These are phyloP conservation scores for Tilletia walkeri DNA, from an alignment of 1,284 basidiomycete species.

Conservation along the genomic window DNA sequence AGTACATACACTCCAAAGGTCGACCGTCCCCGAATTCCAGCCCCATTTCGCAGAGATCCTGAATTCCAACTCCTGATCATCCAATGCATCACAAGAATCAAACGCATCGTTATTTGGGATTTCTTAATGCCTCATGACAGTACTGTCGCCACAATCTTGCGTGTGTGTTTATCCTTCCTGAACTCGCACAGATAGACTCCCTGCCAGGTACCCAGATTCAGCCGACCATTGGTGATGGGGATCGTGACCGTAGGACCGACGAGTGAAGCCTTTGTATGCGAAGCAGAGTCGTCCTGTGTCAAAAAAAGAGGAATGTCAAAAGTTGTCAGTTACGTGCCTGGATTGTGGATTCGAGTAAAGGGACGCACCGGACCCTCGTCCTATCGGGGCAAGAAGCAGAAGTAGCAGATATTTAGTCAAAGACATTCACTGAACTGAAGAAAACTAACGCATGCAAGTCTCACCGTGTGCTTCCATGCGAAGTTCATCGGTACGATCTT, in stretches of 20 bases:
- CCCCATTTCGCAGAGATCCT: neutral
- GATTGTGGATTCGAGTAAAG: neutral
- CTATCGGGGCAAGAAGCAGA: slow-evolving; percentile 50
- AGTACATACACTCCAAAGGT: too few species aligned
- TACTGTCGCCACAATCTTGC: slow-evolving; percentile 77
- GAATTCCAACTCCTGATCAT: neutral
- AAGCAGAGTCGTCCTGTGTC: slow-evolving; percentile 61
- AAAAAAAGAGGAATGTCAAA: slow-evolving; percentile 17
- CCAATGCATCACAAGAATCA: neutral
- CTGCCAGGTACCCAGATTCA: slow-evolving; percentile 90
- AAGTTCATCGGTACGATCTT: slow-evolving; percentile 74
- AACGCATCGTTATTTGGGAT: neutral
- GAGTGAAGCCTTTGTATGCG: slow-evolving; percentile 83
- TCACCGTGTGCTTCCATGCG: slow-evolving; percentile 78
- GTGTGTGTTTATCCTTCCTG: slow-evolving; percentile 66
- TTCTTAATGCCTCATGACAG: slow-evolving; percentile 56
- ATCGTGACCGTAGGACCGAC: slow-evolving; percentile 77
- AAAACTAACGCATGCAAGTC: neutral
- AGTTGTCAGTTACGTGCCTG: too few species aligned
- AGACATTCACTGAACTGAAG: too few species aligned
- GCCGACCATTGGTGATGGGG: slow-evolving; percentile 76
- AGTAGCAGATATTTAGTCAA: too few species aligned
- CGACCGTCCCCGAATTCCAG: neutral
- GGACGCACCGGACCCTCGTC: slow-evolving; percentile 62
- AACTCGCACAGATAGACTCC: slow-evolving; percentile 71